Base-by-base conservation (phyloP, 352 stramenopile genomes). In the Thalassiosira allenii region DNA sequence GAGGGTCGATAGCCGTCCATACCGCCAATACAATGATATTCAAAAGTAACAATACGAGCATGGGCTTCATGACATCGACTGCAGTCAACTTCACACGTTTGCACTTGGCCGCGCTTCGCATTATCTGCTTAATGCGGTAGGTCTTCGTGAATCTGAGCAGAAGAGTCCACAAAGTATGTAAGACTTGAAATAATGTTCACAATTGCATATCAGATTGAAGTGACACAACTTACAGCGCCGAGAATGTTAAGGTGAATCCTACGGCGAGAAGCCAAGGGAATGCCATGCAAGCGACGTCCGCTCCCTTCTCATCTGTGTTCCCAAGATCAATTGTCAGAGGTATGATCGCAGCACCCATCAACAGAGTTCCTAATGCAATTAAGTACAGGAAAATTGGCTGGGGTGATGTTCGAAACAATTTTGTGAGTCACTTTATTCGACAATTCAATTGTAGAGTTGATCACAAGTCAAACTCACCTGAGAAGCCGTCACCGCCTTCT, bases 1-100 rank as follows among this genome's bases (percentile, higher is more conserved):
- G 20, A 51, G 76, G 76, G 32, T 67, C 56, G 22, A 84, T 30
- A n/a, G 30, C 56, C 22, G 80, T 89, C 76, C 83, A 90, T 3
- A 88, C 11, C 30, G 47, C 54, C 43, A 91, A 62, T 30, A 88
- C 30, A 23, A 88, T 56, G 11, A 83, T 59, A 66, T 91, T 90
- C 2, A 79, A 2, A 30, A 41, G 44, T 6, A 81, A 43, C 2
- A 88, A 41, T 20, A 61, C 17, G 40, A 73, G 11, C 63, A 79
- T 77, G 34, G 79, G 63, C 23, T 78, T 74, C 0, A 75, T 74
- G 27, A 90, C 63, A 54, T 86, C 68, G 27, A 11, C 27, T 17
- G 33, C 72, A 25, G 49, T 82, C 12, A 92, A 49, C 54, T 75
- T 80, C 4, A 84, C 69, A n/a, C 83, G 67, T 25, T 67, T 80